Conservation (phyloP, 345 rosid genomes). For the Rhizophora apiculata region DNA sequence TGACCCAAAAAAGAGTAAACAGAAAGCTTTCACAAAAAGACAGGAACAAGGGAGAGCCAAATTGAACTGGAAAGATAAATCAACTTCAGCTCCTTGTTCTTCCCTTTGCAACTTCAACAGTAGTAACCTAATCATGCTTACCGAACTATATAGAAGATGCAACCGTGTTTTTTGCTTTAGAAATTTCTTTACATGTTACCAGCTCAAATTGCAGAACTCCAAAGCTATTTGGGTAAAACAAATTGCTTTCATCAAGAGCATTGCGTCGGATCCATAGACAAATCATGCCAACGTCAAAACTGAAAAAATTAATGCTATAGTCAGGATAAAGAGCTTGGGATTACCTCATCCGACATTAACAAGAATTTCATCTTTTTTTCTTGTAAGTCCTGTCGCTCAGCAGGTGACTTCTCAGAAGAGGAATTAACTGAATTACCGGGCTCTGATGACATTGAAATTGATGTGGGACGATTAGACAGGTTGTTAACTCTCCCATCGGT, state of each 20-base stretch:
- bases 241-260: not conserved
- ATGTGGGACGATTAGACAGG: slow-evolving; percentile 12
- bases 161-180: not conserved
- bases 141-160: not conserved
- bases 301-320: not conserved
- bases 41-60: not conserved
- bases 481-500: slow-evolving; percentile 37
- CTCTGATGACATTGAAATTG: slow-evolving; percentile 17
- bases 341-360: slow-evolving; percentile 83
- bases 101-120: too few relatives aligned
- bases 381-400: slow-evolving; percentile 70
- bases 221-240: too few relatives aligned
- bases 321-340: not conserved
- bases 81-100: not conserved
- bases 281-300: not conserved
- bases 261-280: not conserved
- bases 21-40: slow-evolving; percentile 1
- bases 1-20: not conserved
- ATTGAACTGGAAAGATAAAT: not conserved
- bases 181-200: too few relatives aligned
- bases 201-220: too few relatives aligned
- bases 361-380: slow-evolving; percentile 72
- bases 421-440: slow-evolving; percentile 37
- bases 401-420: slow-evolving; percentile 51
- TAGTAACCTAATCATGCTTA: not conserved